These are phyloP conservation scores for Plasmopara viticola DNA, from an alignment of 352 stramenopile genomes.

Conservation along the genomic window DNA sequence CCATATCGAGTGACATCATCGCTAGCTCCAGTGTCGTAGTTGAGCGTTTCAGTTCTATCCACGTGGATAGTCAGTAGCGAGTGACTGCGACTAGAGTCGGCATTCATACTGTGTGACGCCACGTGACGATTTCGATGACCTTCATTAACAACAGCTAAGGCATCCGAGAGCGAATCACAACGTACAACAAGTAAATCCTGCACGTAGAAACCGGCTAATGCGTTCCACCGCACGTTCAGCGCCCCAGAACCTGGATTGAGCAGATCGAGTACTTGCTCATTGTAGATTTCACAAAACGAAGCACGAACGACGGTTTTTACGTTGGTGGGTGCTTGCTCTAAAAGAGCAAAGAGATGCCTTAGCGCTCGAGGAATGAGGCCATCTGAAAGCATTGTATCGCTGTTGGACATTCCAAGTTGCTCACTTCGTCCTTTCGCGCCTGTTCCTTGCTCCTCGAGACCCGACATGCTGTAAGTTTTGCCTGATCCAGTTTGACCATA, in stretches of 20 bases:
- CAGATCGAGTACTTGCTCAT: slow-evolving; percentile 75
- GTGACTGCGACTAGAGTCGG: slow-evolving; percentile 74
- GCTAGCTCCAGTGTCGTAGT: slow-evolving; percentile 29
- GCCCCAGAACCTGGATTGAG: slow-evolving; percentile 55
- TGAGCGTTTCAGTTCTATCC: slow-evolving; percentile 46
- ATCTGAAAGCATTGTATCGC: slow-evolving; percentile 37
- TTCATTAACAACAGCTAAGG: slow-evolving; percentile 71
- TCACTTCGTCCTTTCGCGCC: slow-evolving; percentile 13
- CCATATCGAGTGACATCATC: slow-evolving; percentile 52
- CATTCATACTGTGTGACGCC: slow-evolving; percentile 69
- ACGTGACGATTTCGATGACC: slow-evolving; percentile 65
- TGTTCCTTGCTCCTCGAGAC: slow-evolving; percentile 58
- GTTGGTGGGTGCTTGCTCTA: slow-evolving; percentile 36
- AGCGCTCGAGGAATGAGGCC: slow-evolving; percentile 68
- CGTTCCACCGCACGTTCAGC: slow-evolving; percentile 70
- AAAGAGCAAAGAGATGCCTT: slow-evolving; percentile 54
- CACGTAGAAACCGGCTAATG: slow-evolving; percentile 70
- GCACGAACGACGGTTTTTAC: slow-evolving; percentile 61
- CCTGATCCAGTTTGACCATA: slow-evolving; percentile 65
- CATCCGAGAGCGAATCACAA: slow-evolving; percentile 64
- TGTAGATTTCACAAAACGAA: slow-evolving; percentile 83
- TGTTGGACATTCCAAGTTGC: slow-evolving; percentile 3
- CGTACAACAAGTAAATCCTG: slow-evolving; percentile 70
- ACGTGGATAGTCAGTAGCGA: slow-evolving; percentile 71
- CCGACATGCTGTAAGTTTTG: slow-evolving; percentile 79